Evolutionary conservation across 2,329 filamentous ascomycete species (phyloP).

Genomic region (Elsinoe perseae): DNA sequence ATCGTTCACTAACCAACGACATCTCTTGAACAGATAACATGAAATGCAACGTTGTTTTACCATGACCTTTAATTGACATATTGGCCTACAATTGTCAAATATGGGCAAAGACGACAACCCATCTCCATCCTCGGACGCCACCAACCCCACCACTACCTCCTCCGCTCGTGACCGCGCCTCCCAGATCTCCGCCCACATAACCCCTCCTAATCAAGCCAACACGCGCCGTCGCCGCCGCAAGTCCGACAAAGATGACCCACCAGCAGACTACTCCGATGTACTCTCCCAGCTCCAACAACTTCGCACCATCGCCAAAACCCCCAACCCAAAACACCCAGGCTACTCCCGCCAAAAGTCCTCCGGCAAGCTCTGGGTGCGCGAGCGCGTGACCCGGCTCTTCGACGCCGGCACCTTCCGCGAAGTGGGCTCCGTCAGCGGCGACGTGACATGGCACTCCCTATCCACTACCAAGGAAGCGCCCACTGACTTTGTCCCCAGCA

Average conservation of each 20-base stretch:
- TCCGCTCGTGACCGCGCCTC: conserved; percentile 6
- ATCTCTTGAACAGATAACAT: neutral
- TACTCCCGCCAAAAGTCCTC: conserved; percentile 57
- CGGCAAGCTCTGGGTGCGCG: conserved; percentile 58
- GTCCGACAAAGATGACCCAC: conserved; percentile 38
- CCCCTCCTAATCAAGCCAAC: conserved; percentile 28
- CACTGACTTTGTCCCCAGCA: conserved; percentile 48
- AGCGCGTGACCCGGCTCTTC: conserved; percentile 52
- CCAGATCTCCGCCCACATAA: conserved; percentile 28
- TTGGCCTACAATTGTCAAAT: too few species aligned
- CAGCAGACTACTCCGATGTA: conserved; percentile 56
- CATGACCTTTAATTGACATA: neutral
- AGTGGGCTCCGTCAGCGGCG: conserved; percentile 53
- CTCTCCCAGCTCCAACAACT: conserved; percentile 49
- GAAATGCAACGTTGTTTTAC: neutral
- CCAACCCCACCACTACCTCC: neutral
- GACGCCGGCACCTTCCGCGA: conserved; percentile 51
- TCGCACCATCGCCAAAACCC: conserved; percentile 46
- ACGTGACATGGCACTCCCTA: conserved; percentile 50
- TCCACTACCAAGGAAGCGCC: conserved; percentile 41
- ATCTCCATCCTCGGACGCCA: neutral
- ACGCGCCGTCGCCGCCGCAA: conserved; percentile 27
- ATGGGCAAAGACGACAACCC: conserved; percentile 2
- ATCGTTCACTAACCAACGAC: conserved; percentile 5
- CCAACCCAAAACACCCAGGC: conserved; percentile 47